A percentile compares a stretch with the other conserved stretches of the same genome.
phyloP scores from a whole-genome alignment of 257 asterid genomes.

The Jacaranda mimosifolia region DNA sequence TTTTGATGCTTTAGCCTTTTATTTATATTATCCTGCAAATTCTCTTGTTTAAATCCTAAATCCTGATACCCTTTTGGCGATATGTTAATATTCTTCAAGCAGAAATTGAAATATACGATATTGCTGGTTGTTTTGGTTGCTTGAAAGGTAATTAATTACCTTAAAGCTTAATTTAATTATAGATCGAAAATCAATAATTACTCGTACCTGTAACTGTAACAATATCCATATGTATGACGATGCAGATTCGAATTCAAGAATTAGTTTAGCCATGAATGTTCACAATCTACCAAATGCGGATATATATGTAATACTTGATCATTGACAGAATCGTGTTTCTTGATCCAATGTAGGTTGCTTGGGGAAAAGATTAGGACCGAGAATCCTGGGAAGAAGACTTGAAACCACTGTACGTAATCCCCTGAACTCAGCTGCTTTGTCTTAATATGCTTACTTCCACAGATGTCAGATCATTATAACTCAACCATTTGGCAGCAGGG shows the following conservation, averaged over 20 bases:
- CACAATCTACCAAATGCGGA: too few species aligned
- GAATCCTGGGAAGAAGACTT: constrained; percentile 58
- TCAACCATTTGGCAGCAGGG: background rate
- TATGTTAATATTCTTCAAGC: background rate
- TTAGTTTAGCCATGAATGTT: too few species aligned
- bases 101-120: background rate
- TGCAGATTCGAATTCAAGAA: too few species aligned
- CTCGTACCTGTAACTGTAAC: background rate
- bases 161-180: too few species aligned
- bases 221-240: too few species aligned
- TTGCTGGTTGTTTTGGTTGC: background rate
- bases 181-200: too few species aligned
- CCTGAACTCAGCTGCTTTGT: constrained; percentile 31
- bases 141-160: too few species aligned
- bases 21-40: background rate
- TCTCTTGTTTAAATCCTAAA: background rate
- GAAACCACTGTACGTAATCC: constrained; percentile 57
- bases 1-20: too few species aligned
- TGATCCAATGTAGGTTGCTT: constrained; percentile 64
- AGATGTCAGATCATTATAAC: background rate
- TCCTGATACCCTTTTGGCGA: background rate
- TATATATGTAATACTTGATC: background rate
- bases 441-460: background rate
- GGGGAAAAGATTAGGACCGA: constrained; percentile 70
- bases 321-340: constrained; percentile 14